Percentiles rank a stretch among this genome's conserved stretches.
Evolutionary conservation across 2,329 filamentous ascomycete species (phyloP).

Genomic region (Aspergillus sp.): DNA sequence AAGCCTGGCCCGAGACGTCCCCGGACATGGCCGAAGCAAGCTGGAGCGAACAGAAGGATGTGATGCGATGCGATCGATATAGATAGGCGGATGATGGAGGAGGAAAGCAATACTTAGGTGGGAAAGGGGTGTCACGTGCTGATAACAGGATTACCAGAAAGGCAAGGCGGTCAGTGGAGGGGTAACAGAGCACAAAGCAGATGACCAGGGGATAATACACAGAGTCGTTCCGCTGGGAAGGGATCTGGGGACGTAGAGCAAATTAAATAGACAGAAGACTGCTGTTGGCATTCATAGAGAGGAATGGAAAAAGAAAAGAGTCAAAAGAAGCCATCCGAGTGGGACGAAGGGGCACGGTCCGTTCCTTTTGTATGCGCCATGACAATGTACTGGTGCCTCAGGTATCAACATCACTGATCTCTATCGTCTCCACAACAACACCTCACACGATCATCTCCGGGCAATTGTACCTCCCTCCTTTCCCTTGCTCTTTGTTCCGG

Average conservation of each 20-base stretch:
- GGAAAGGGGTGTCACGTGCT: slow-evolving; percentile 23
- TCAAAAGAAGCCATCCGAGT: no score
- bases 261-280: not conserved
- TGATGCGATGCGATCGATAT: slow-evolving; percentile 11
- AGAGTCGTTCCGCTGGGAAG: not conserved
- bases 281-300: not conserved
- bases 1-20: slow-evolving; percentile 20
- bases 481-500: not conserved
- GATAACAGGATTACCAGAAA: slow-evolving; percentile 20
- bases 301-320: not conserved
- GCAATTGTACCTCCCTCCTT: not conserved
- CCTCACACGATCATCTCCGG: not conserved
- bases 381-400: not conserved
- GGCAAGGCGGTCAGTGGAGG: slow-evolving; percentile 19
- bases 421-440: not conserved
- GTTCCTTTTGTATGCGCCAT: not conserved
- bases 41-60: slow-evolving; percentile 13
- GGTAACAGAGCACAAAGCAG: not conserved
- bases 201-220: not conserved
- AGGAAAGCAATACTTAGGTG: not conserved
- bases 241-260: not conserved
- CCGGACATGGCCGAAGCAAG: slow-evolving; percentile 27
- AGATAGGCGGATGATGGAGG: not conserved
- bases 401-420: not conserved
- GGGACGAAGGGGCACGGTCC: not conserved